Evolutionary conservation across 1,139 yeast genomes (phyloP).

Genomic region (Maudiozyma humilis): DNA sequence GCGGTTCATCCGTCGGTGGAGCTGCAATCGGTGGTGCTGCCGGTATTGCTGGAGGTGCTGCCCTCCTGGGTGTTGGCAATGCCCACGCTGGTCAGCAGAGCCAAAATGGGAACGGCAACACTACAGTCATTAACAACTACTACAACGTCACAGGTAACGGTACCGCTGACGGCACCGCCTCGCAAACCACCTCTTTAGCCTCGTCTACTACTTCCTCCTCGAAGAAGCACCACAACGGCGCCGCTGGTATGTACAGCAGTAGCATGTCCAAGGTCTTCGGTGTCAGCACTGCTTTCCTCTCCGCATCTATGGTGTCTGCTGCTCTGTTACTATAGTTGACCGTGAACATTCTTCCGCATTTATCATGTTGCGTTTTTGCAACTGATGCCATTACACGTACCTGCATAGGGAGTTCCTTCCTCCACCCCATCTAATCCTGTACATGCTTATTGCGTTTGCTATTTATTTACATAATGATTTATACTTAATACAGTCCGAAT

Average conservation of each 20-base stretch:
- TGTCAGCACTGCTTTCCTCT: slow-evolving; percentile 1
- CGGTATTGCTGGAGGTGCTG: slow-evolving; percentile 3
- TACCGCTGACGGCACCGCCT: not conserved
- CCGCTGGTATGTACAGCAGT: not conserved
- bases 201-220: not conserved
- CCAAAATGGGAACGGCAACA: not conserved
- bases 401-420: no score
- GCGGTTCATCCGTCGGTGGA: slow-evolving; percentile 4
- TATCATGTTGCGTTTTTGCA: not conserved
- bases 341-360: not conserved
- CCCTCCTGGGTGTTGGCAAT: slow-evolving; percentile 2
- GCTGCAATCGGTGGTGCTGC: slow-evolving; percentile 6
- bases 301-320: slow-evolving; percentile 1
- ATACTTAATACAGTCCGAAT: no score
- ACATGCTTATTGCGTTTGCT: no score
- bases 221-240: not conserved
- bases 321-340: not conserved
- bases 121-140: not conserved
- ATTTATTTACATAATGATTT: no score
- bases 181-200: not conserved
- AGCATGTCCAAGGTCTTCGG: not conserved
- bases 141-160: not conserved
- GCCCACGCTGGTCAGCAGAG: not conserved
- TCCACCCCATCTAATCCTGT: no score
- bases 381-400: no score